Evolutionary conservation across 768 basidiomycete species (phyloP).

Genomic region (Psilocybe tampanensis): DNA sequence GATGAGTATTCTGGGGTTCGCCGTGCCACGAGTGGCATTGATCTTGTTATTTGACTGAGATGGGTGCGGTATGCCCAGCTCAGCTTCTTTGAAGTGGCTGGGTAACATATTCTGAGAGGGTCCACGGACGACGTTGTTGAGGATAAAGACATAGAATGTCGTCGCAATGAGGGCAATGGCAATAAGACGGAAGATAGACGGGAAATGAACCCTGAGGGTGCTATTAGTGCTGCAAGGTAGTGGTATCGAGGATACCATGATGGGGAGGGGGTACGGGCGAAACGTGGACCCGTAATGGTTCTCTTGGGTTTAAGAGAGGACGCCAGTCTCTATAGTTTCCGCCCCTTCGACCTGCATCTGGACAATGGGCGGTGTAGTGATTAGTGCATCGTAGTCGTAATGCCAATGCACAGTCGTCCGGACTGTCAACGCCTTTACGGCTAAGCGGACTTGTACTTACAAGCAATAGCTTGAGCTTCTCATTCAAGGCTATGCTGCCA

Average conservation of each 20-base stretch:
- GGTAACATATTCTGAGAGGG: not conserved
- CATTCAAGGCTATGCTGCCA: too few relatives aligned
- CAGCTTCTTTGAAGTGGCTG: not conserved
- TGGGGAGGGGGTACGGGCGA: not conserved
- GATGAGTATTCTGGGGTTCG: constrained; percentile 37
- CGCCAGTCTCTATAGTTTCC: too few relatives aligned
- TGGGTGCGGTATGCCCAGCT: not conserved
- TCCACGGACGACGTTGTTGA: not conserved
- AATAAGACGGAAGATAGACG: not conserved
- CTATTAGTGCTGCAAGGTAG: not conserved
- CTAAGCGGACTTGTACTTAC: too few relatives aligned
- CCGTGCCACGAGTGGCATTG: not conserved
- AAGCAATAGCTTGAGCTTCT: too few relatives aligned
- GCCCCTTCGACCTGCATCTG: too few relatives aligned
- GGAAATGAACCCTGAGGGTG: not conserved
- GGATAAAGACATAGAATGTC: not conserved
- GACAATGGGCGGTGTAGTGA: too few relatives aligned
- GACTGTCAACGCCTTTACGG: too few relatives aligned
- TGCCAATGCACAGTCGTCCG: too few relatives aligned
- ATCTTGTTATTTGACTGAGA: not conserved
- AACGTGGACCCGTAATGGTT: too few relatives aligned
- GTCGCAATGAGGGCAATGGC: not conserved
- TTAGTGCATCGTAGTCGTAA: too few relatives aligned
- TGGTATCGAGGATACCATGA: not conserved
- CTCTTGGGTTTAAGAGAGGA: too few relatives aligned